These are phyloP conservation scores for Trichocladium uniseriatum DNA, from an alignment of 495 filamentous ascomycete genomes.

Conservation along the genomic window DNA sequence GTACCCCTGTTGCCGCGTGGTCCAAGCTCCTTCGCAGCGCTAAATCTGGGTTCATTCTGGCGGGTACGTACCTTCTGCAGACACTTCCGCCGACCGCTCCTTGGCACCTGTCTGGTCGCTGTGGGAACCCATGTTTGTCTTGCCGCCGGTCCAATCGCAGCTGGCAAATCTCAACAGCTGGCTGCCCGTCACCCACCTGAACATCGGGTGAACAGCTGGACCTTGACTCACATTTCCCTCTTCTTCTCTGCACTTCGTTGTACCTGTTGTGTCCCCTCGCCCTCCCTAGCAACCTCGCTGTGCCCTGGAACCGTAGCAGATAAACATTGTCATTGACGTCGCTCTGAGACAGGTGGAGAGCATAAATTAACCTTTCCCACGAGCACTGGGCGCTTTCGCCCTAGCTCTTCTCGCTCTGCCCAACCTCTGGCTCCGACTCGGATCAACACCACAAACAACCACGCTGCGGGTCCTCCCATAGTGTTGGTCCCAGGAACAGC, in stretches of 20 bases:
- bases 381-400: not conserved
- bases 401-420: slow-evolving; percentile 1
- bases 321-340: slow-evolving; percentile 5
- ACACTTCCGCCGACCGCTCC: not conserved
- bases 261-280: not conserved
- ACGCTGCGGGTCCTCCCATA: not conserved
- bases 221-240: slow-evolving; percentile 5
- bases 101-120: slow-evolving; percentile 6
- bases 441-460: not conserved
- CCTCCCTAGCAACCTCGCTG: slow-evolving; percentile 13
- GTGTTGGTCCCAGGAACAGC: not conserved
- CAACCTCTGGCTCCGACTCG: not conserved
- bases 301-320: not conserved
- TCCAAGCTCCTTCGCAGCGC: no score
- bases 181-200: not conserved
- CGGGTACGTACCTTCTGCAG: not conserved
- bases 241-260: not conserved
- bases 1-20: no score
- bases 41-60: no score
- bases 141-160: slow-evolving; percentile 11
- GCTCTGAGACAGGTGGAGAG: not conserved
- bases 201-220: not conserved
- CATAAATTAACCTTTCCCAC: slow-evolving; percentile 3
- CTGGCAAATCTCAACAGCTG: not conserved
- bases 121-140: slow-evolving; percentile 17